Conservation (phyloP, 1,139 yeast species). For the Scheffersomyces parashehatae region DNA sequence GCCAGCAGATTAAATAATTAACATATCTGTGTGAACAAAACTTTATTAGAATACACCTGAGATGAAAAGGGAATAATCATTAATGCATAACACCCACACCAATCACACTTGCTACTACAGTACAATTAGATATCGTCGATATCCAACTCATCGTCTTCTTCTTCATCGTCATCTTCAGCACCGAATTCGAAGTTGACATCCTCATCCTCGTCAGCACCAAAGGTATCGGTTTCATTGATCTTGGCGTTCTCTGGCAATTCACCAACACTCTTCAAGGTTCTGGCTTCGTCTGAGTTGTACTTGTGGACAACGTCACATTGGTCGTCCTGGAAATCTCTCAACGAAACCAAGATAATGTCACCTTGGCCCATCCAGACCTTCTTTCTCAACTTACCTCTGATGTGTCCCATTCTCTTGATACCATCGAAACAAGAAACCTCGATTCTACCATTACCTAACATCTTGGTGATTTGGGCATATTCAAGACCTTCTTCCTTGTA, state of each 20-base stretch:
- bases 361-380: conserved; percentile 99
- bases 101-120: neutral
- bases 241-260: conserved; percentile 96
- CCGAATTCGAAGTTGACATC: conserved; percentile 99
- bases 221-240: conserved; percentile 96
- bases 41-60: neutral
- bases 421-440: conserved; percentile 97
- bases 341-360: conserved; percentile 91
- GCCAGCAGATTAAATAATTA: neutral
- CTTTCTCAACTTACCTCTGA: conserved; percentile 98
- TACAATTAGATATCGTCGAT: conserved; percentile 72
- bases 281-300: conserved; percentile 96
- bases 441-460: conserved; percentile 97
- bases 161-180: conserved; percentile 82
- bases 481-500: conserved; percentile 97
- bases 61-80: neutral
- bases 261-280: conserved; percentile 93
- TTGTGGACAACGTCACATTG: conserved; percentile 98
- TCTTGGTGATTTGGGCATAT: conserved; percentile 96
- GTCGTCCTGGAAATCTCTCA: conserved; percentile 98
- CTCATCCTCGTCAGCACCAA: conserved; percentile 95
- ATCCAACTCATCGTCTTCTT: conserved; percentile 68
- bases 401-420: conserved; percentile 90
- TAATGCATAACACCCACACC: neutral
- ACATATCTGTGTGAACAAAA: neutral